Conservation (phyloP, 495 filamentous ascomycete genomes). For the Geopyxis carbonaria region DNA sequence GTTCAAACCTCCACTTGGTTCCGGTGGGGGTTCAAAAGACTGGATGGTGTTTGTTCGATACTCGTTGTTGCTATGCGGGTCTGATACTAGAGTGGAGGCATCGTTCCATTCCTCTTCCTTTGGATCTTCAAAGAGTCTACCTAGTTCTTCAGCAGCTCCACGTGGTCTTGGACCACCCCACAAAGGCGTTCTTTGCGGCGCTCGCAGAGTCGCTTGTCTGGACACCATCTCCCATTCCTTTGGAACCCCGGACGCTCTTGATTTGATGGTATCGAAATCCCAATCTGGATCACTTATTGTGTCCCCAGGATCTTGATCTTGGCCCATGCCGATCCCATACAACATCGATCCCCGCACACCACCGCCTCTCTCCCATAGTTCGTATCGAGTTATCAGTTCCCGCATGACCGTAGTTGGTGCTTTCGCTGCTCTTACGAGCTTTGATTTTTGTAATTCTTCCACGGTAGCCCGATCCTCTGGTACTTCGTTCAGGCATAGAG, state of each 20-base stretch:
- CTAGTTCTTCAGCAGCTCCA: constrained; percentile 1
- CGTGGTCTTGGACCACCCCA: neutral
- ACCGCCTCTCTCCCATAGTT: constrained; percentile 68
- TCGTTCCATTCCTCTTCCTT: neutral
- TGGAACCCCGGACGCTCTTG: constrained; percentile 23
- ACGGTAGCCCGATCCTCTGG: constrained; percentile 58
- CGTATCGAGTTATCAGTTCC: constrained; percentile 65
- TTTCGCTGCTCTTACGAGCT: constrained; percentile 45
- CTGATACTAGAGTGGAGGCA: too few relatives aligned
- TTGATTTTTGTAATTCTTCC: constrained; percentile 45
- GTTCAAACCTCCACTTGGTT: too few relatives aligned
- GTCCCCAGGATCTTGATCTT: constrained; percentile 25
- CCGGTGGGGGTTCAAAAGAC: neutral
- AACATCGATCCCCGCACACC: constrained; percentile 75
- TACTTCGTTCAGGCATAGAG: constrained; percentile 61
- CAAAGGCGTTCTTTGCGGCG: neutral
- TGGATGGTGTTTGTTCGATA: neutral
- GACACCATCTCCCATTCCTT: constrained; percentile 5
- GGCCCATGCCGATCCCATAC: constrained; percentile 31
- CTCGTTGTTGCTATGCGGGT: neutral
- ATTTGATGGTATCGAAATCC: constrained; percentile 40
- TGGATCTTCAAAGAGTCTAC: constrained; percentile 1
- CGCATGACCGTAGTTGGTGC: constrained; percentile 47
- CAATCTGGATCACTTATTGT: constrained; percentile 57
- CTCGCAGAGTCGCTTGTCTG: neutral